Percentiles rank a stretch among this genome's conserved stretches.
Evolutionary conservation across 78 protist genomes (phyloP).

Genomic region (Acrasis kona): DNA sequence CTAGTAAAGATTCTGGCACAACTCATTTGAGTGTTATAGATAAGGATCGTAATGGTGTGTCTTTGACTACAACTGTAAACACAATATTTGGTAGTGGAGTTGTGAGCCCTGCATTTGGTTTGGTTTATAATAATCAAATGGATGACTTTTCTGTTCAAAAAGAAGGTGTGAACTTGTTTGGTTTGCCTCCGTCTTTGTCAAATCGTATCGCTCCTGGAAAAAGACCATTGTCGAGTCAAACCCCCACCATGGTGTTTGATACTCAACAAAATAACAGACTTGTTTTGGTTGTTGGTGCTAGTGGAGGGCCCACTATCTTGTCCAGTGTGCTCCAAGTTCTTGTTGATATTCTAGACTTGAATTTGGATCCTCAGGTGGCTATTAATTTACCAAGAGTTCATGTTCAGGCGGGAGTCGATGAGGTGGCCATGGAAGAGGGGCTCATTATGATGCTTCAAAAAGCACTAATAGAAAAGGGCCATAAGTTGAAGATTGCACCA

Average conservation of each 20-base stretch:
- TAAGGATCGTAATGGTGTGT: conserved; percentile 12
- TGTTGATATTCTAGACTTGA: background rate
- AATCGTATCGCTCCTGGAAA: background rate
- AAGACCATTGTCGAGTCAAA: background rate
- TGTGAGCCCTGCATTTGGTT: background rate
- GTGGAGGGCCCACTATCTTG: background rate
- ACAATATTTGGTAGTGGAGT: conserved; percentile 4
- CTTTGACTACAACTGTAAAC: conserved; percentile 23
- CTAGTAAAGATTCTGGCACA: conserved; percentile 3
- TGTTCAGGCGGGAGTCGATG: background rate
- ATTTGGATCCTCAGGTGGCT: conserved; percentile 1
- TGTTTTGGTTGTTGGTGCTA: too few relatives aligned
- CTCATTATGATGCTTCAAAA: background rate
- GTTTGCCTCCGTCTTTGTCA: background rate
- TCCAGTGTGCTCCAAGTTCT: background rate
- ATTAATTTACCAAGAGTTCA: background rate
- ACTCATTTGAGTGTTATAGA: conserved; percentile 15
- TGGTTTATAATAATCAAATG: conserved; percentile 31
- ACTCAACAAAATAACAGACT: background rate
- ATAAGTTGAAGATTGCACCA: background rate
- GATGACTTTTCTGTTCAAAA: conserved; percentile 25
- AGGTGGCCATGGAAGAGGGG: background rate
- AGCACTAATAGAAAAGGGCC: background rate
- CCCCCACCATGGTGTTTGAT: background rate
- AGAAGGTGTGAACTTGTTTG: background rate